Base-by-base conservation (phyloP, 2,329 filamentous ascomycete species). In the Calycina marina region DNA sequence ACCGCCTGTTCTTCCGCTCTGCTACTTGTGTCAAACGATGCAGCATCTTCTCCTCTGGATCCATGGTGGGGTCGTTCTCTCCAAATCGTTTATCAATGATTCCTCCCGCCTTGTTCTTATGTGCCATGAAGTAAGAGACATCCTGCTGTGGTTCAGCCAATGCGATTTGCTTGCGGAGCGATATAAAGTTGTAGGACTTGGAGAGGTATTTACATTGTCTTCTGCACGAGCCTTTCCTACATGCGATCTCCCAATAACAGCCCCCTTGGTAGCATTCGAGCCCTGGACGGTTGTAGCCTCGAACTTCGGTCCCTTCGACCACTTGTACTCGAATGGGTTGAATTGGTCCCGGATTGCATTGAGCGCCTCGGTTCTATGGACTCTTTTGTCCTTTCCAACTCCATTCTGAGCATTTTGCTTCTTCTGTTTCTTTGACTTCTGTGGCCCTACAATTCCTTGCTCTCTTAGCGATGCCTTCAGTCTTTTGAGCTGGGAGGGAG, bases 251-350 rank as follows among this genome's bases (percentile, higher is more conserved):
- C 78, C 80, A 42, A 77, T 64, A 40, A 77, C 18, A 16, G 13
- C 56, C 30, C 67, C 67, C 41, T 68, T 72, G 15, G 65, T 61
- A 16, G 64, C 61, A 50, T 62, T 62, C 30, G 61, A 61, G 17
- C 57, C 58, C 18, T 64, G 69, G 41, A 70, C 72, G 32, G 68
- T 86, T 0, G 81, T 85, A 27, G 86, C 77, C 26, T 88, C 76
- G 43, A 93, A 93, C 50, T 96, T 96, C 35, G 75, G 75, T 0
- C 77, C 80, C 38, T 78, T 69, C 25, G 78, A 74, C 37, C 80
- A 73, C 57, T 92, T 92, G 54, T 93, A 72, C 52, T 98, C 90
- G 57, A 98, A 98, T 0, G 90, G 90, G 55, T 98, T 98, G 69
- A 96, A 96, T 45, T 86, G 79, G 50, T 96, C 86, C 51, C 90